phyloP scores from a whole-genome alignment of 768 basidiomycete species.

The Lactarius deliciosus region DNA sequence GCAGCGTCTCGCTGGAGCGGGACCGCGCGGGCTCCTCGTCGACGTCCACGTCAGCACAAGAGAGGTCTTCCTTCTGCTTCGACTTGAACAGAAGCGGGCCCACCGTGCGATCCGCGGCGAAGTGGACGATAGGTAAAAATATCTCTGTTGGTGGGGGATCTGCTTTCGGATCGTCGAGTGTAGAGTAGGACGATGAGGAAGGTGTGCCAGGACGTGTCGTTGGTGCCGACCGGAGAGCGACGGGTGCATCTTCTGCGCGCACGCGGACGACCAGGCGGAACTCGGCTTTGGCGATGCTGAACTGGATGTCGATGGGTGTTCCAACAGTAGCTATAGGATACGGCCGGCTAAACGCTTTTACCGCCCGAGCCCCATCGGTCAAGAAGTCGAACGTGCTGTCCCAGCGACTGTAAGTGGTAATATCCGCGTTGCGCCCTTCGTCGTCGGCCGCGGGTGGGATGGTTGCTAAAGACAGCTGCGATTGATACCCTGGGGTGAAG shows the following conservation, averaged over 20 bases:
- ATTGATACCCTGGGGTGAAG: slow-evolving; percentile 32
- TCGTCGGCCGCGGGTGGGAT: slow-evolving; percentile 32
- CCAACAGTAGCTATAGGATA: slow-evolving; percentile 80
- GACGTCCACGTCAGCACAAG: slow-evolving; percentile 17
- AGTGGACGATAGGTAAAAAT: slow-evolving; percentile 89
- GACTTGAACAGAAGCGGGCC: slow-evolving; percentile 23
- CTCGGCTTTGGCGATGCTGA: slow-evolving; percentile 67
- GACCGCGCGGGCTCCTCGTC: slow-evolving; percentile 12
- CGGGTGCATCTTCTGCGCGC: slow-evolving; percentile 50
- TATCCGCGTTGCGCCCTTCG: slow-evolving; percentile 21
- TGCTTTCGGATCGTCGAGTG: slow-evolving; percentile 33
- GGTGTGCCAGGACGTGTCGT: slow-evolving; percentile 22
- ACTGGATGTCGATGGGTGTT: slow-evolving; percentile 58
- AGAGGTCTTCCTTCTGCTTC: slow-evolving; percentile 17
- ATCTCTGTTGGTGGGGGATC: slow-evolving; percentile 74
- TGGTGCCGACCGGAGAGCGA: slow-evolving; percentile 24
- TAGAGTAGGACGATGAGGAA: slow-evolving; percentile 29
- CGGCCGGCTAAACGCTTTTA: slow-evolving; percentile 82
- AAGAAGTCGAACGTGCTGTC: slow-evolving; percentile 68
- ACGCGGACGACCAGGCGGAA: slow-evolving; percentile 74
- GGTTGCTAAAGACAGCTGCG: slow-evolving; percentile 41
- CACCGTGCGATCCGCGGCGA: slow-evolving; percentile 48
- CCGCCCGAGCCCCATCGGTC: slow-evolving; percentile 82
- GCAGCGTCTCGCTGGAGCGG: slow-evolving; percentile 27
- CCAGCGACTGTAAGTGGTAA: slow-evolving; percentile 38